phyloP scores from a whole-genome alignment of 2,329 filamentous ascomycete genomes.

The Colletotrichum costaricense region DNA sequence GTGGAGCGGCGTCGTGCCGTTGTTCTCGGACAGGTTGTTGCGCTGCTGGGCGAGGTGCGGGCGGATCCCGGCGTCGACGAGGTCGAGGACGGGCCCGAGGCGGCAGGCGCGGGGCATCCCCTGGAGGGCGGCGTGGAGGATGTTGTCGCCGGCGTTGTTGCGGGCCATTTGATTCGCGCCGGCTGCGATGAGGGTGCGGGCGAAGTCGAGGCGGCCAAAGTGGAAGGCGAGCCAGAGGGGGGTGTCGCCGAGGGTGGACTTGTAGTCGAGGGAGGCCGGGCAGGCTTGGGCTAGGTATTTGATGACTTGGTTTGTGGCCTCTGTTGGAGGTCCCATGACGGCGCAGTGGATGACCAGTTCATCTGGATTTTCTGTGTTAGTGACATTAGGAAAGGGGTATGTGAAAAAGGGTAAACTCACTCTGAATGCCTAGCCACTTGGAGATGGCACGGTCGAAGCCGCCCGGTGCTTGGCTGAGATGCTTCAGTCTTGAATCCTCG shows the following conservation, averaged over 20 bases:
- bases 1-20: conserved; percentile 73
- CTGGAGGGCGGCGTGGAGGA: conserved; percentile 70
- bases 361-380: conserved; percentile 52
- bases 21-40: conserved; percentile 57
- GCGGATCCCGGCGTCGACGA: conserved; percentile 69
- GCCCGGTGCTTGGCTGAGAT: conserved; percentile 67
- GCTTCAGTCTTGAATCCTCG: conserved; percentile 71
- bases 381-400: background rate
- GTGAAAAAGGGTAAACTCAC: conserved; percentile 51
- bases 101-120: conserved; percentile 45
- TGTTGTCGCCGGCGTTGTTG: conserved; percentile 71
- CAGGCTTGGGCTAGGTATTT: conserved; percentile 73
- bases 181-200: conserved; percentile 71
- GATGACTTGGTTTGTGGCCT: conserved; percentile 65
- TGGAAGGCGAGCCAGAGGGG: conserved; percentile 76
- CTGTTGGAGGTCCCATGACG: conserved; percentile 56
- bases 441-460: conserved; percentile 73
- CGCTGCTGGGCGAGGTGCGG: conserved; percentile 69
- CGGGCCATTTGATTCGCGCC: conserved; percentile 77
- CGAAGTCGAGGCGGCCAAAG: conserved; percentile 63
- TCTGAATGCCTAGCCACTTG: conserved; percentile 70
- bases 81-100: conserved; percentile 61
- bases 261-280: conserved; percentile 72
- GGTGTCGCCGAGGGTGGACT: conserved; percentile 68
- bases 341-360: conserved; percentile 76